Evolutionary conservation across 1,284 basidiomycete genomes (phyloP).

Genomic region (Nidula niveotomentosa): DNA sequence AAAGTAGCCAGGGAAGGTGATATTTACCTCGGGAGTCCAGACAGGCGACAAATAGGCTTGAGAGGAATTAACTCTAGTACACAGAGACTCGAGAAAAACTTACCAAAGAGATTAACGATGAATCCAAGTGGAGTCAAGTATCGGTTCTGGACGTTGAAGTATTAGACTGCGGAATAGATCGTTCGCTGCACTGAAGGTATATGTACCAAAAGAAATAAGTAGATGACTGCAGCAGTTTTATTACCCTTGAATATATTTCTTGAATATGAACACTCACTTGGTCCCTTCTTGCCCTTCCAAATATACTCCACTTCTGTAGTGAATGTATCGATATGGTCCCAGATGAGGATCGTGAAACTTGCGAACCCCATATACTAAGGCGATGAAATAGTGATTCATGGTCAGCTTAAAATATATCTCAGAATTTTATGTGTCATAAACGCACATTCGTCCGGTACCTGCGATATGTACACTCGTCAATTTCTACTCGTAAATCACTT

Average conservation of each 20-base stretch:
- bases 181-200: no score
- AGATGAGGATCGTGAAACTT: slow-evolving; percentile 25
- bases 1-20: background rate
- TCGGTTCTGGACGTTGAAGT: slow-evolving; percentile 28
- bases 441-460: slow-evolving; percentile 24
- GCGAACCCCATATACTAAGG: slow-evolving; percentile 28
- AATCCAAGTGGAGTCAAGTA: slow-evolving; percentile 47
- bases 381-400: background rate
- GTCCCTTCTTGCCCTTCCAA: slow-evolving; percentile 40
- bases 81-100: slow-evolving; percentile 3
- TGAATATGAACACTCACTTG: slow-evolving; percentile 22
- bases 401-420: background rate
- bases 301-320: slow-evolving; percentile 39
- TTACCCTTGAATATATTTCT: background rate
- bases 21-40: slow-evolving; percentile 31
- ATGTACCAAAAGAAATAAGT: background rate
- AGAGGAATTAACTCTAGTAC: background rate
- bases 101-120: slow-evolving; percentile 42
- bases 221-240: background rate
- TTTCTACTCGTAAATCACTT: background rate
- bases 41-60: slow-evolving; percentile 25
- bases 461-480: background rate
- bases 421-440: background rate
- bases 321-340: slow-evolving; percentile 46
- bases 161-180: no score